Evolutionary conservation across 495 filamentous ascomycete genomes (phyloP).

Genomic region (Tetracladium setigerum): DNA sequence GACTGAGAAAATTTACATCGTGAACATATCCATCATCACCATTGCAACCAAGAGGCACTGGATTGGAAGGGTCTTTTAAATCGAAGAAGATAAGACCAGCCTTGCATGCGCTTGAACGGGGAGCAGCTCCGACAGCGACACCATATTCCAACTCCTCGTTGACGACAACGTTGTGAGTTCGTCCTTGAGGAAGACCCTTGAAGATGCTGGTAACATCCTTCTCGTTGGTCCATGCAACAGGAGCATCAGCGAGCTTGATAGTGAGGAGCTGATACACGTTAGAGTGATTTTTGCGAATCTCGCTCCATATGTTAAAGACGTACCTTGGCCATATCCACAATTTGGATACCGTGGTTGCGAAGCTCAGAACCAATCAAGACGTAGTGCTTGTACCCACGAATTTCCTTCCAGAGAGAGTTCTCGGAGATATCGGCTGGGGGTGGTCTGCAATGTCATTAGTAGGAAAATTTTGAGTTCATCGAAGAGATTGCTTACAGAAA

Average conservation of each 20-base stretch:
- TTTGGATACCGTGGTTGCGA: constrained; percentile 2
- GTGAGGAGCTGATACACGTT: constrained; percentile 1
- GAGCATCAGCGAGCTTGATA: not conserved
- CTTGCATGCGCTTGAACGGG: constrained; percentile 35
- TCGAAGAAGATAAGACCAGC: constrained; percentile 51
- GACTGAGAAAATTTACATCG: constrained; percentile 25
- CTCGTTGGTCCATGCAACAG: not conserved
- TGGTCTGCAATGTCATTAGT: not conserved
- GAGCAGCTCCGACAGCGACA: constrained; percentile 42
- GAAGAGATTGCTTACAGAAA: constrained; percentile 37
- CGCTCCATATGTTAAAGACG: not conserved
- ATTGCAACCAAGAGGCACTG: constrained; percentile 44
- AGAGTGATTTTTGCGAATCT: not conserved
- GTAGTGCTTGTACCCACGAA: constrained; percentile 11
- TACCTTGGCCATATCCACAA: constrained; percentile 10
- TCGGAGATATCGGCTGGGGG: not conserved
- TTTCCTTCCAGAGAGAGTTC: constrained; percentile 9
- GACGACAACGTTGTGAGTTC: constrained; percentile 44
- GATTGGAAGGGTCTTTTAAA: constrained; percentile 39
- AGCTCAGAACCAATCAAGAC: constrained; percentile 10
- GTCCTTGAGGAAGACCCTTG: constrained; percentile 35
- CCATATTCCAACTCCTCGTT: constrained; percentile 44
- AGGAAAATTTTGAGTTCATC: not conserved
- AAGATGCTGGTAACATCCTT: constrained; percentile 32
- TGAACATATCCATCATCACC: constrained; percentile 52